A percentile compares a stretch with the other conserved stretches of the same genome.
These are phyloP conservation scores for Cucumis melo DNA, from an alignment of 306 rosid genomes.

Conservation along the genomic window DNA sequence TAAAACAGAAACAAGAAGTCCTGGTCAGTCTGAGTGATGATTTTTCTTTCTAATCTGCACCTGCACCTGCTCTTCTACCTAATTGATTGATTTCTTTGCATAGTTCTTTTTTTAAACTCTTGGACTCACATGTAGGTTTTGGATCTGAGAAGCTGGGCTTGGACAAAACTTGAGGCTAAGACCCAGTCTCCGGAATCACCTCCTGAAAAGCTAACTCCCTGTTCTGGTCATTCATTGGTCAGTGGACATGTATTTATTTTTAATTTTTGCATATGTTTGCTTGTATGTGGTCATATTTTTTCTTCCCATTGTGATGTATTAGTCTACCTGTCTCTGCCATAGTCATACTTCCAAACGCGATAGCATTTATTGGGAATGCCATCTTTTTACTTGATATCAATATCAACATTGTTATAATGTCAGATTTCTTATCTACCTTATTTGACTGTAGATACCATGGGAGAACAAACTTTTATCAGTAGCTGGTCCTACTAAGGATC, in stretches of 20 bases:
- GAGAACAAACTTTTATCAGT: conserved; percentile 64
- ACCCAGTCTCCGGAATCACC: conserved; percentile 32
- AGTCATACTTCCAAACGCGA: background rate
- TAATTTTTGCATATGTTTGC: background rate
- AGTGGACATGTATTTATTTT: conserved; percentile 16
- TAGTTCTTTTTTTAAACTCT: background rate
- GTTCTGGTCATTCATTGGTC: conserved; percentile 96
- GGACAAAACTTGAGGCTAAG: conserved; percentile 73
- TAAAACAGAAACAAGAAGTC: no score
- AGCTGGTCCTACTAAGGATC: no score
- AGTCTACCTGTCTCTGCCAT: background rate
- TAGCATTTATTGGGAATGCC: background rate
- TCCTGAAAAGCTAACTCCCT: conserved; percentile 37
- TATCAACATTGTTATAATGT: background rate
- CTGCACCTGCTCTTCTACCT: no score
- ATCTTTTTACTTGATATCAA: background rate
- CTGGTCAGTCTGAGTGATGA: no score
- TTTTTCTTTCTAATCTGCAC: no score
- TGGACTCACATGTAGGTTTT: conserved; percentile 38
- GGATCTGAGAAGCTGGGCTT: conserved; percentile 82
- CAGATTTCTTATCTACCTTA: background rate
- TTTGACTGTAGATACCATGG: conserved; percentile 60
- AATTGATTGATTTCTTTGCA: background rate
- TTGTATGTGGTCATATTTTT: no score
- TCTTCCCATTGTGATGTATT: background rate